These are phyloP conservation scores for Zymoseptoria passerinii DNA, from an alignment of 2,329 filamentous ascomycete genomes.

Conservation along the genomic window DNA sequence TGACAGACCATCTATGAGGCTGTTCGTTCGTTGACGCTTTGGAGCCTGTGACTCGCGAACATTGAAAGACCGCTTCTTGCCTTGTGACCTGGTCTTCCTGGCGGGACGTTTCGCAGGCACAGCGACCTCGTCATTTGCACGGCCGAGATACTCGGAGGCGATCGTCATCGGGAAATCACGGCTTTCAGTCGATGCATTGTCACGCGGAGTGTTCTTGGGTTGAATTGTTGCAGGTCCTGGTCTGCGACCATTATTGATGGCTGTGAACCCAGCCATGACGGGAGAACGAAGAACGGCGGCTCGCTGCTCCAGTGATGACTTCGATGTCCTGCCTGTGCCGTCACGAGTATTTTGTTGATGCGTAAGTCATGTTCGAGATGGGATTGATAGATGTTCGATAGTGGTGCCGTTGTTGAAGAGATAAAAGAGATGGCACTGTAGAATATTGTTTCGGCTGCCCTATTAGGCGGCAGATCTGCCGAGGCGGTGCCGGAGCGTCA, in stretches of 20 bases:
- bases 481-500: background rate
- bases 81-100: slow-evolving; percentile 6
- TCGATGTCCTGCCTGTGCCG: background rate
- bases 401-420: background rate
- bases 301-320: background rate
- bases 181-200: background rate
- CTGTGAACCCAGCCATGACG: slow-evolving; percentile 13
- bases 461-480: background rate
- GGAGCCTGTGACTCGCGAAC: background rate
- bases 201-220: background rate
- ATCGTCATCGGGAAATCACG: slow-evolving; percentile 1
- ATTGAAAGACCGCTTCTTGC: slow-evolving; percentile 12
- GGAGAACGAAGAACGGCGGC: background rate
- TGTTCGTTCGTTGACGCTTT: slow-evolving; percentile 13
- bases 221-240: background rate
- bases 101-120: background rate
- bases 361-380: background rate
- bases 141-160: slow-evolving; percentile 11
- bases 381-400: background rate
- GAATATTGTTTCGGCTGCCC: background rate
- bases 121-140: slow-evolving; percentile 2
- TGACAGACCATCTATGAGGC: slow-evolving; percentile 6
- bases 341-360: background rate
- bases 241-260: slow-evolving; percentile 12
- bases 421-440: background rate